Base-by-base conservation (phyloP, 164 flowering plant genomes). In the Warburgia ugandensis region DNA sequence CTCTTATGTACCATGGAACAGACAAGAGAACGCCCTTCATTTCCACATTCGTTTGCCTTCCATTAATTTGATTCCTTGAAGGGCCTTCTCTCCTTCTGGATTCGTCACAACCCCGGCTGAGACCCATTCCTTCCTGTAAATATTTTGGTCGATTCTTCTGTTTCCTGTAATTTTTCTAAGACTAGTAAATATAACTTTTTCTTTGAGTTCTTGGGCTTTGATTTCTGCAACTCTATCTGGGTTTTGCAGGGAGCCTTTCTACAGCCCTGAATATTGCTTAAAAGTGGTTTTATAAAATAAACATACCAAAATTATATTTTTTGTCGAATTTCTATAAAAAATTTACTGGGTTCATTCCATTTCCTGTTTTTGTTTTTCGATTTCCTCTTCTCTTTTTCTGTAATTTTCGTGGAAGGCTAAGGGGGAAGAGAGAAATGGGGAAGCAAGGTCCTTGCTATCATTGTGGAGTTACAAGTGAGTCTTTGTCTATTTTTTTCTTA, bases 381-480 rank as follows among this genome's bases (percentile, higher is more conserved):
- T 8, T 39, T 39, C 20, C 0, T 13, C 6, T 5, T 1, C 17
- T 37, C 4, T 39, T 16, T 0, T 39, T 39, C 19, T 39, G 20
- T 1, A 14, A n/a, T 16, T 6, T 39, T 39, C 20, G 43, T 39
- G 16, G 10, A 22, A 39, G n/a, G 38, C 6, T 39, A 16, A 39
- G 14, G 20, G 20, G 43, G 20, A n/a, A 22, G 21, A 4, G 19
- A 39, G 43, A 9, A 19, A 39, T 39, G 43, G 43, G 43, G 21
- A 39, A 39, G 43, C 43, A 39, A 39, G 43, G 43, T 16, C 43
- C 43, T 39, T 39, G 43, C 43, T 14, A 39, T 39, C 43, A 39
- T 14, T 39, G 43, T 1, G 43, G 43, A 39, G 43, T 39, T 39
- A 39, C 43, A 3, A 39, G 43, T 39, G 43, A 39, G 43, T 39